A percentile compares a stretch with the other conserved stretches of the same genome.
Conservation (phyloP, 805 yeast species). For the Yarrowia sp. region DNA sequence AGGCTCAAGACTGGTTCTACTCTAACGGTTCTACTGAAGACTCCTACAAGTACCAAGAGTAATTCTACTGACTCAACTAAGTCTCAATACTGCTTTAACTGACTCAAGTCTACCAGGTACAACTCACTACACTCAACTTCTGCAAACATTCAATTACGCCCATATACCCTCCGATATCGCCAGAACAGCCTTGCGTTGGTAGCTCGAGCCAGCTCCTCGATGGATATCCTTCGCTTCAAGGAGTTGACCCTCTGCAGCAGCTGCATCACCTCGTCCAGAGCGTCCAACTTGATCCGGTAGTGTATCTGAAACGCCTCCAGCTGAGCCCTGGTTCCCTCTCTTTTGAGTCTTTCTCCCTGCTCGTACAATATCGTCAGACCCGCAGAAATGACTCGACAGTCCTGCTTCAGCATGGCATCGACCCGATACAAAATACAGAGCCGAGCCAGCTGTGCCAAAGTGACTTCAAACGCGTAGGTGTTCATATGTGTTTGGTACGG, state of each 20-base stretch:
- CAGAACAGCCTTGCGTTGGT: not conserved
- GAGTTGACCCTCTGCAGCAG: not conserved
- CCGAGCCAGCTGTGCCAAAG: not conserved
- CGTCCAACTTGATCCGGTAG: not conserved
- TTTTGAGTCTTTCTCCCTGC: not conserved
- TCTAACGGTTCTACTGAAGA: too few species aligned
- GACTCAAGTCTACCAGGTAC: too few species aligned
- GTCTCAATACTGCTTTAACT: too few species aligned
- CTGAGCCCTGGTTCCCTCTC: not conserved
- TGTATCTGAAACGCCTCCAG: not conserved
- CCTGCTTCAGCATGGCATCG: not conserved
- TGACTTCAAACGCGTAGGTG: not conserved
- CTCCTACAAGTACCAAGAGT: too few species aligned
- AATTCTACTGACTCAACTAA: too few species aligned
- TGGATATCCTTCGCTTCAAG: not conserved
- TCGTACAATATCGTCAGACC: not conserved
- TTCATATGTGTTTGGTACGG: not conserved
- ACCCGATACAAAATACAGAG: not conserved
- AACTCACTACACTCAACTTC: too few species aligned
- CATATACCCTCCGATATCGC: not conserved
- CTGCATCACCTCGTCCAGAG: not conserved
- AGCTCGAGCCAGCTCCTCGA: not conserved
- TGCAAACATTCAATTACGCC: too few species aligned
- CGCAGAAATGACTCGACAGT: not conserved
- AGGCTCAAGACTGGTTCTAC: too few species aligned